These are phyloP conservation scores for Podospora conica DNA, from an alignment of 495 filamentous ascomycete species.

Conservation along the genomic window DNA sequence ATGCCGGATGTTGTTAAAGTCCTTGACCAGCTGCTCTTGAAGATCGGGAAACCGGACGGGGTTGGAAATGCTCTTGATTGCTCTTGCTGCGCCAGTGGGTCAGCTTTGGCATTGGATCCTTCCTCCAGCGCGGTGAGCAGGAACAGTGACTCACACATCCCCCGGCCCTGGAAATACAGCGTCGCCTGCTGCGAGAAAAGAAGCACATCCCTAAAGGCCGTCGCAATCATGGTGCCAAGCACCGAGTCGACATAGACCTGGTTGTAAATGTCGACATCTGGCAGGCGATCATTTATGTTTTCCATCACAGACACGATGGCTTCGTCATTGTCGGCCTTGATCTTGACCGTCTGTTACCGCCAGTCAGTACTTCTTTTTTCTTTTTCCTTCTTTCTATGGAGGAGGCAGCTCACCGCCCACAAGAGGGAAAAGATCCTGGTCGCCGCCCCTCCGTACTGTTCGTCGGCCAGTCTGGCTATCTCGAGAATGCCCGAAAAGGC, in stretches of 20 bases:
- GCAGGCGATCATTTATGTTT: neutral
- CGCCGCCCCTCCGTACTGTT: constrained; percentile 1
- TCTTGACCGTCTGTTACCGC: neutral
- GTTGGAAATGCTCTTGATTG: constrained; percentile 4
- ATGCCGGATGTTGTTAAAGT: neutral
- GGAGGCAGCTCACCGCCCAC: neutral
- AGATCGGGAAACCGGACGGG: constrained; percentile 2
- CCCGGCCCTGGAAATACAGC: constrained; percentile 5
- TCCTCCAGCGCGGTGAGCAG: no score
- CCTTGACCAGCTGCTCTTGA: neutral
- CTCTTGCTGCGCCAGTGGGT: neutral
- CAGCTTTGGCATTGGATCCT: neutral
- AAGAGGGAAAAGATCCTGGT: constrained; percentile 5
- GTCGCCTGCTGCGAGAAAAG: constrained; percentile 2
- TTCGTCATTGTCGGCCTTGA: constrained; percentile 7
- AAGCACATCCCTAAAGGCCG: neutral
- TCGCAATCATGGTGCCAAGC: constrained; percentile 1
- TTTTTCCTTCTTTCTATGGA: no score
- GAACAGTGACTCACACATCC: neutral
- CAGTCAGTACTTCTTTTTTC: neutral
- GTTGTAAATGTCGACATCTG: constrained; percentile 4
- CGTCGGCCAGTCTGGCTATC: constrained; percentile 3
- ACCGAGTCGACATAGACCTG: constrained; percentile 3
- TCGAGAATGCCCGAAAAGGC: constrained; percentile 6
- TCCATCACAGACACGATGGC: constrained; percentile 4